phyloP scores from a whole-genome alignment of 2,329 filamentous ascomycete genomes.

The Epicoccum sorghinum region DNA sequence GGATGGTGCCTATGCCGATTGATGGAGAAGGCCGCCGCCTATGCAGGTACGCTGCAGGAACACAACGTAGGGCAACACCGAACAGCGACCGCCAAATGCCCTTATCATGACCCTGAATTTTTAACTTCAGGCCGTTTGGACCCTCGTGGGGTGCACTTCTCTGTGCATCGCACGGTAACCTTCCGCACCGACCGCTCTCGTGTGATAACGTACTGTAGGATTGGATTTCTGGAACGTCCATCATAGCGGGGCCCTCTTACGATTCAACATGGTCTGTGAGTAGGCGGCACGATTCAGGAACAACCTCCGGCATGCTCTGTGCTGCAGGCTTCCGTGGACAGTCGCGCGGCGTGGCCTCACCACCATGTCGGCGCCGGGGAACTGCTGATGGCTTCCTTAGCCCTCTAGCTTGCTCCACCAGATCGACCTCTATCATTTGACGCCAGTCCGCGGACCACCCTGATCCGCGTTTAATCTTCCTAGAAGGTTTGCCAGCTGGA shows the following conservation, averaged over 20 bases:
- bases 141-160: constrained; percentile 12
- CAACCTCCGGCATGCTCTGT: constrained; percentile 29
- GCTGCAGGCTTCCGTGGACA: constrained; percentile 31
- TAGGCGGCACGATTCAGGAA: constrained; percentile 39
- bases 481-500: constrained; percentile 31
- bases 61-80: constrained; percentile 29
- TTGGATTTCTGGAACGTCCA: constrained; percentile 41
- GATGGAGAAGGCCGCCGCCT: constrained; percentile 35
- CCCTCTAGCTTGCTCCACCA: constrained; percentile 35
- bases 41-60: constrained; percentile 52
- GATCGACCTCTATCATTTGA: constrained; percentile 46
- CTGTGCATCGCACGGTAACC: constrained; percentile 12
- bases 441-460: constrained; percentile 38
- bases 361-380: constrained; percentile 47
- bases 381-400: constrained; percentile 47
- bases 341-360: constrained; percentile 33
- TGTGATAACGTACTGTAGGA: constrained; percentile 12
- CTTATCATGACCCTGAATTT: constrained; percentile 25
- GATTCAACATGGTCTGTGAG: constrained; percentile 33
- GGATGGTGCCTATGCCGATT: constrained; percentile 22
- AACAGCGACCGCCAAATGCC: constrained; percentile 8
- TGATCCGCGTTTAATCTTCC: constrained; percentile 43
- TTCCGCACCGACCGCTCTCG: constrained; percentile 13
- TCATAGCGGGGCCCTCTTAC: constrained; percentile 33
- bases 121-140: background rate